Evolutionary conservation across 2,329 filamentous ascomycete species (phyloP), one percentile per base, ranked within the genome.

Genomic region (Kalaharituber pfeilii): DNA sequence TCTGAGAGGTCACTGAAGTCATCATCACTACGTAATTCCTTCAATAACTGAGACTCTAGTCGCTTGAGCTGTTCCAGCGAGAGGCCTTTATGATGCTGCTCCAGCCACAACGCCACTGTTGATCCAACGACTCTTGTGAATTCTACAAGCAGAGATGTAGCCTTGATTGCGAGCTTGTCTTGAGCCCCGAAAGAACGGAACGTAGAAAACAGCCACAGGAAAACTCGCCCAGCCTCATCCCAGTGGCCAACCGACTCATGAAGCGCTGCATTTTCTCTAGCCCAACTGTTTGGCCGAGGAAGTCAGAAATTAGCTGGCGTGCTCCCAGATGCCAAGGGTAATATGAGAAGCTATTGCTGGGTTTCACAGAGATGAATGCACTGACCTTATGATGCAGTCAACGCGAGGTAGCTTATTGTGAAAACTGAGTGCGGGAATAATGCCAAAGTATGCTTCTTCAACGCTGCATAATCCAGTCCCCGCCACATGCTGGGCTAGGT

Each of bases 131-230:
- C 24, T 51, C 52, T 57, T 13, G 61, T 22, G 49, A 44, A 58
- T 13, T 62, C 59, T 49, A 62, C 49, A 28, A 61, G 44, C 13
- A 62, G 11, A 8, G 60, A 56, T 1, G 56, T 56, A 24, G 60
- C 52, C 29, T 52, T 56, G 1, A 22, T 22, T 7, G 20, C 39
- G 20, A 45, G 8, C 39, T 45, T 8, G 8, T 45, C 39, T 20
- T 45, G 7, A 24, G 20, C 8, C 11, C 39, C 39, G 20, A 13
- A 13, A 24, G 20, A 8, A 9, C 18, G 9, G 20, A 9, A 45
- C 8, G 11, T 13, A 8, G 11, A 50, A 50, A 54, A 61, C 1
- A 62, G 57, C 62, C 57, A 59, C 30, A 59, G 36, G 49, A 62
- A 62, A 6, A 27, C 52, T n/a, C 51, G 42, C 0, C 27, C 47